Evolutionary conservation across 345 rosid species (phyloP).

Genomic region (Citrus maxima): DNA sequence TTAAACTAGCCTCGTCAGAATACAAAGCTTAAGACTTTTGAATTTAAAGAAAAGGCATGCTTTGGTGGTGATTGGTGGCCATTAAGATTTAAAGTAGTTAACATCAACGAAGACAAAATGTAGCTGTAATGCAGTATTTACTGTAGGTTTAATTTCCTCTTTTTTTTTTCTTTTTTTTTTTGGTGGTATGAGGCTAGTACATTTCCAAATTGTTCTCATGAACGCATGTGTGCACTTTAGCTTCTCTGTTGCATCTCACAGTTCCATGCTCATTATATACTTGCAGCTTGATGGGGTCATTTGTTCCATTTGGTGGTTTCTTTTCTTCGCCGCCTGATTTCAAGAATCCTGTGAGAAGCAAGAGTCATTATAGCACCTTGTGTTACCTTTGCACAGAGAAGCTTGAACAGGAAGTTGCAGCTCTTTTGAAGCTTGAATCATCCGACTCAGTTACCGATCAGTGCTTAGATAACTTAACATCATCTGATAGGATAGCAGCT

Average conservation of each 20-base stretch:
- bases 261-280: constrained; percentile 34
- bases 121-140: neutral
- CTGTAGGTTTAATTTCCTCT: neutral
- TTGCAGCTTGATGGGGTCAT: constrained; percentile 73
- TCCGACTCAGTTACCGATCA: constrained; percentile 40
- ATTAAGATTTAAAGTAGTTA: neutral
- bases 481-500: constrained; percentile 46
- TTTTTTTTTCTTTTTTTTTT: too few relatives aligned
- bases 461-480: constrained; percentile 38
- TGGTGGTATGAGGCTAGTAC: neutral
- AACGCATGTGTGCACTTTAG: constrained; percentile 1
- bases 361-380: constrained; percentile 29
- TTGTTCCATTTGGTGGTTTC: constrained; percentile 76
- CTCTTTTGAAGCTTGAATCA: constrained; percentile 33
- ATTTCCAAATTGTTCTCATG: neutral
- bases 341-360: constrained; percentile 31
- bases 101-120: neutral
- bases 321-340: constrained; percentile 54
- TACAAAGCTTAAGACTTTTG: neutral
- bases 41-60: neutral
- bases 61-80: neutral
- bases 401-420: constrained; percentile 55
- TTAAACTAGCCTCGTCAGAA: neutral
- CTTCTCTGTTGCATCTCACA: constrained; percentile 35
- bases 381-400: constrained; percentile 60